Base-by-base conservation (phyloP, 2,329 filamentous ascomycete genomes). In the Trichoderma sp. region DNA sequence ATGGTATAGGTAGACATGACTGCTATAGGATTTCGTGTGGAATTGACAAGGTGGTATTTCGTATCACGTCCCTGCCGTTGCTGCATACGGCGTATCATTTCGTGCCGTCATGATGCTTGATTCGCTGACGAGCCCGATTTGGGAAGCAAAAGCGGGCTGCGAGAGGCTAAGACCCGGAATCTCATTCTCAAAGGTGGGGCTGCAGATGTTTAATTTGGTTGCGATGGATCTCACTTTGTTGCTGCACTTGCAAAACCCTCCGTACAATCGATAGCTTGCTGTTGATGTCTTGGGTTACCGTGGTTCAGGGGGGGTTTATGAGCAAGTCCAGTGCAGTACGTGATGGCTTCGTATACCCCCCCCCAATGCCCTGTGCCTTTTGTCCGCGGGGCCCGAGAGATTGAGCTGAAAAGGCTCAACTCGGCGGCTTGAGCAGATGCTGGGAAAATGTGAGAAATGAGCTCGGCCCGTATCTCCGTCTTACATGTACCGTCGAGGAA, bases 321-420 rank as follows among this genome's bases (percentile, higher is more conserved):
- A 27, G 27, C 27, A n/a, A n/a, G n/a, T n/a, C n/a, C n/a, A n/a
- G n/a, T n/a, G n/a, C 19, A 10, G 19, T 43, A 43, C 40, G 40
- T 43, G 40, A 43, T 43, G 40, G 40, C 40, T n/a, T n/a, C 40
- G 40, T 43, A n/a, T 16, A 2, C 40, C 37, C 33, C 33, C 16
- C n/a, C n/a, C n/a, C n/a, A n/a, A n/a, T 40, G n/a, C 33, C 53
- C 6, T 24, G n/a, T 56, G 29, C 29, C 14, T 19, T n/a, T 27
- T 37, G 62, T 49, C 62, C 62, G 62, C 62, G 53, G 62, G 53
- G 53, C 35, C 62, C 62, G 62, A 66, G 52, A 24, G 53, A 31
- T 14, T 14, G 29, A 49, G 47, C 47, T 31, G 52, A 31, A 33
- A 8, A 43, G 40, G 40, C 40, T 43, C 40, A 43, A 43, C 40